Conservation (phyloP, 2,329 filamentous ascomycete genomes). For the Trichoderma sp. region DNA sequence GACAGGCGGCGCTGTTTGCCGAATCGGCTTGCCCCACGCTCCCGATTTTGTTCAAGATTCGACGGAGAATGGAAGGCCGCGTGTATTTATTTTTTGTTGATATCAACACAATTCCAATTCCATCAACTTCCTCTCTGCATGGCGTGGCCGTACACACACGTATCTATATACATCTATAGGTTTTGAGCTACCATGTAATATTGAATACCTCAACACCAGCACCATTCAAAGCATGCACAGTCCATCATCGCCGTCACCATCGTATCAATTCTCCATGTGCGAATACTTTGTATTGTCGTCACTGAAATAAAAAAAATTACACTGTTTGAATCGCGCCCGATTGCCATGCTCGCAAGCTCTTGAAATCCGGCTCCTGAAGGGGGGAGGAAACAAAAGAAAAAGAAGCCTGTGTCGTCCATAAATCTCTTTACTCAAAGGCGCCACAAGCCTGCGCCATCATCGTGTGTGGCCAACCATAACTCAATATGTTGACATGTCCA, state of each 20-base stretch:
- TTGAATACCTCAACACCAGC: not conserved
- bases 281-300: constrained; percentile 10
- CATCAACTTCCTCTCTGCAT: too few species aligned
- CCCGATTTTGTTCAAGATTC: not conserved
- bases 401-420: not conserved
- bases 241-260: not conserved
- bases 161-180: not conserved
- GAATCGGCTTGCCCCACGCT: not conserved
- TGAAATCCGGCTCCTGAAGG: not conserved
- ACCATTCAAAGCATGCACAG: not conserved
- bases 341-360: constrained; percentile 22
- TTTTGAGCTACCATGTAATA: too few species aligned
- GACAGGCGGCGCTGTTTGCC: not conserved
- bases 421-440: not conserved
- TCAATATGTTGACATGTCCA: constrained; percentile 2
- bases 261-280: not conserved
- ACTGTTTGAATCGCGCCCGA: constrained; percentile 20
- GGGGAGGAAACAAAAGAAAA: not conserved
- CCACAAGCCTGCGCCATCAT: not conserved
- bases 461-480: not conserved
- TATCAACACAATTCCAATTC: not conserved
- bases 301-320: constrained; percentile 14
- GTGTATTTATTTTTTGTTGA: not conserved
- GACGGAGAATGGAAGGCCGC: not conserved
- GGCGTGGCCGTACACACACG: not conserved